phyloP scores from a whole-genome alignment of 1,284 basidiomycete species.

The Trichosporon sp. region DNA sequence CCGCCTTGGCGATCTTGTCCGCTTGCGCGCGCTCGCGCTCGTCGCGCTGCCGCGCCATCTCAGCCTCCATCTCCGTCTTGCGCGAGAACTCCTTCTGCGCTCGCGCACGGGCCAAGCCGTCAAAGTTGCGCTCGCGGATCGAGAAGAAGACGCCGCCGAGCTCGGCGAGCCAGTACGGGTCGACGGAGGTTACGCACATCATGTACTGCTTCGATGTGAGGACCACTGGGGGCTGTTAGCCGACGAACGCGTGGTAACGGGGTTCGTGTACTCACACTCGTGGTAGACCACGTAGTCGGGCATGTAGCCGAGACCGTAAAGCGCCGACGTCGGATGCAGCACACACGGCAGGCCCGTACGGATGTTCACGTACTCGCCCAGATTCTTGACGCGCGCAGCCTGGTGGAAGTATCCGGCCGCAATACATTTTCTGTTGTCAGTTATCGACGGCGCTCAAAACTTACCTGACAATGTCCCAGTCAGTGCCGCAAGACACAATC shows the following conservation, averaged over 20 bases:
- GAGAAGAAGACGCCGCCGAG: conserved; percentile 93
- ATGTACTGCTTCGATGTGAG: conserved; percentile 92
- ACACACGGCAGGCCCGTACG: conserved; percentile 73
- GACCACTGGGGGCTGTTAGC: conserved; percentile 61
- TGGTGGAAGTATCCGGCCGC: conserved; percentile 99
- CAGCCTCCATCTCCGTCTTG: conserved; percentile 78
- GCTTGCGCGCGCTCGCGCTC: conserved; percentile 67
- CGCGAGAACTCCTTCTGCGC: conserved; percentile 86
- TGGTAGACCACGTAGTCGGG: conserved; percentile 97
- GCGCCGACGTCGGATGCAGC: conserved; percentile 91
- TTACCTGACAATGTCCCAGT: conserved; percentile 89
- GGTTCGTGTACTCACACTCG: conserved; percentile 61
- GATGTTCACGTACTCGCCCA: conserved; percentile 97
- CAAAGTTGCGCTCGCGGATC: conserved; percentile 92
- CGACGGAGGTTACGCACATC: conserved; percentile 93
- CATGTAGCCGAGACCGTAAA: conserved; percentile 95
- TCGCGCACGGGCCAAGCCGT: conserved; percentile 68
- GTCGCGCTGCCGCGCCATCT: conserved; percentile 83
- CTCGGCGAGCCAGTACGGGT: conserved; percentile 93
- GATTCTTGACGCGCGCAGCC: conserved; percentile 95
- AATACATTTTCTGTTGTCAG: conserved; percentile 80
- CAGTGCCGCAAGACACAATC: conserved; percentile 83
- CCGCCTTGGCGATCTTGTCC: conserved; percentile 65
- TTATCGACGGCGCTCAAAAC: conserved; percentile 32
- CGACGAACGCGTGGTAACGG: conserved; percentile 26